A percentile compares a stretch with the other conserved stretches of the same genome.
These are phyloP conservation scores for Boletus rex-veris DNA, from an alignment of 768 basidiomycete species.

Conservation along the genomic window DNA sequence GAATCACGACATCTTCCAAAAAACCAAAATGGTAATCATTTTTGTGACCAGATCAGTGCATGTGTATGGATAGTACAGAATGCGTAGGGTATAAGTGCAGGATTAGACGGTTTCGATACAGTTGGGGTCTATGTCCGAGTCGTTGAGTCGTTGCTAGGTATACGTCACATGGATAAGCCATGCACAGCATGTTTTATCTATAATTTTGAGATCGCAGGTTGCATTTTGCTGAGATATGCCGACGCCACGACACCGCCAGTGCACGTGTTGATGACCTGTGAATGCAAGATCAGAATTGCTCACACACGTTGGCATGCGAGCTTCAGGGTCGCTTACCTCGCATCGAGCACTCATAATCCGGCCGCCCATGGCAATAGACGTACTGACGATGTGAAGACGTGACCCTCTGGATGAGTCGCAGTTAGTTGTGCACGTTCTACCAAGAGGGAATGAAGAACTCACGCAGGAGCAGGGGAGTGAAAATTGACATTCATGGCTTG, in stretches of 20 bases:
- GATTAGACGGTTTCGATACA: slow-evolving; percentile 23
- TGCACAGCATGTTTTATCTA: slow-evolving; percentile 23
- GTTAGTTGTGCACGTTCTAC: slow-evolving; percentile 7
- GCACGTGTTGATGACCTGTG: slow-evolving; percentile 60
- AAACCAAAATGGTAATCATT: slow-evolving; percentile 6
- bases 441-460: slow-evolving; percentile 25
- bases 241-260: slow-evolving; percentile 61
- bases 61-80: slow-evolving; percentile 19
- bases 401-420: slow-evolving; percentile 45
- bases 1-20: not conserved
- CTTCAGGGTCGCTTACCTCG: slow-evolving; percentile 45
- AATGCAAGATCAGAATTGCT: not conserved
- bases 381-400: slow-evolving; percentile 55
- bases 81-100: slow-evolving; percentile 20
- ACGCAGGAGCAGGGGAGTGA: slow-evolving; percentile 65
- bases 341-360: slow-evolving; percentile 70
- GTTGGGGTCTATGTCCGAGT: slow-evolving; percentile 10
- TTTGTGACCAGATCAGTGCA: not conserved
- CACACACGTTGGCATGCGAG: not conserved
- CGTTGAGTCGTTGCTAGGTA: slow-evolving; percentile 5
- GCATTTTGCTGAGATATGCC: slow-evolving; percentile 71
- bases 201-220: slow-evolving; percentile 51
- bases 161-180: slow-evolving; percentile 1
- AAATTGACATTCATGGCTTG: slow-evolving; percentile 68
- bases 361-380: slow-evolving; percentile 63